Percentiles rank a stretch among this genome's conserved stretches.
Conservation (phyloP, 2,329 filamentous ascomycete genomes). For the Sclerotinia trifoliorum region DNA sequence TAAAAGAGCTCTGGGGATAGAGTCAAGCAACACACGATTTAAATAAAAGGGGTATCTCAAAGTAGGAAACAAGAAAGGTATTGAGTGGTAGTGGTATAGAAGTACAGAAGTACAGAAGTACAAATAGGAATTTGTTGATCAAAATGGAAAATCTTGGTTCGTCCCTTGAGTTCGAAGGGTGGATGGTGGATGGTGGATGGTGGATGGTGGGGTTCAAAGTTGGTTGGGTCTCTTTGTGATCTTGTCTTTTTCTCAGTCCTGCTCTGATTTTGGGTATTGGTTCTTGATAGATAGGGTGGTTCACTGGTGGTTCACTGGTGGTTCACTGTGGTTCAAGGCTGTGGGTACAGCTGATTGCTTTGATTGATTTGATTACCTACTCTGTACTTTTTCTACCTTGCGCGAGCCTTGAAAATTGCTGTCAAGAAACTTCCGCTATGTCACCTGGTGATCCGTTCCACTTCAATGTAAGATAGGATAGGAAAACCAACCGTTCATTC, state of each 20-base stretch:
- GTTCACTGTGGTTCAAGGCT: no score
- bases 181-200: slow-evolving; percentile 7
- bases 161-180: not conserved
- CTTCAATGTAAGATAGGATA: not conserved
- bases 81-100: not conserved
- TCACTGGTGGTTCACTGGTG: not conserved
- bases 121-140: not conserved
- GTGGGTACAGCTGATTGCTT: not conserved
- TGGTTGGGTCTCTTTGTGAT: slow-evolving; percentile 5
- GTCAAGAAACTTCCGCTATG: slow-evolving; percentile 4
- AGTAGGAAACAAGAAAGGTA: not conserved
- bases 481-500: not conserved
- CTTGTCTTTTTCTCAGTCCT: not conserved
- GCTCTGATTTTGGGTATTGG: no score
- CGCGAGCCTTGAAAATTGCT: not conserved
- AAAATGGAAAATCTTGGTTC: not conserved
- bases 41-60: slow-evolving; percentile 17
- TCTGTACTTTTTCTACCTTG: not conserved
- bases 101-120: not conserved
- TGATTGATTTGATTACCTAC: not conserved
- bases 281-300: not conserved
- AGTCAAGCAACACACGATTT: not conserved
- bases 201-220: slow-evolving; percentile 13
- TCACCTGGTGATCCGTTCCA: slow-evolving; percentile 2
- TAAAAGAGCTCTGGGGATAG: not conserved